Base-by-base conservation (phyloP, 768 basidiomycete genomes). In the Auricularia sp. region DNA sequence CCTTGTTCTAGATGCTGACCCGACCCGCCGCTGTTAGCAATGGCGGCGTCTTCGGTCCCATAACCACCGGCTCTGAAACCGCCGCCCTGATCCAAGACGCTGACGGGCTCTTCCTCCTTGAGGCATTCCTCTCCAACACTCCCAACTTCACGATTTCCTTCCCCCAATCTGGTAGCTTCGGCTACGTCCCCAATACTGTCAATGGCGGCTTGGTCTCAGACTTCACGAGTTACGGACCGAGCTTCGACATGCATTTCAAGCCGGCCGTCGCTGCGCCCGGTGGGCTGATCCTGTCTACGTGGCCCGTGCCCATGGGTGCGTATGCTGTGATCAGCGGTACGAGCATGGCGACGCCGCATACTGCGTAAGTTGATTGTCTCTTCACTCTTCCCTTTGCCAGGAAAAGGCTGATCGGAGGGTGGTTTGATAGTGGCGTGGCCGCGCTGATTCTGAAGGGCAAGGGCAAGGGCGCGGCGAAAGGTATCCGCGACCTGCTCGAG, bases 161-260 rank as follows among this genome's bases (percentile, higher is more conserved):
- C 54, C 63, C 63, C 3, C 53, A 59, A 18, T 5, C 21, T 6
- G 63, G 54, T 34, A 23, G 33, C 16, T 21, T 35, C 14, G 67
- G 65, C 33, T 65, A 69, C 33, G 33, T 70, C n/a, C 64, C 23
- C 66, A 64, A 69, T 29, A 75, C 76, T 65, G 66, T 64, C 21
- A 68, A 36, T n/a, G 74, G 71, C 14, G 73, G 73, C 16, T 67
- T 70, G 11, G 68, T 72, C 1, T 72, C 70, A 3, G 62, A 66
- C 58, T 72, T 70, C 63, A 71, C 71, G 34, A 64, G 69, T 11
- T 72, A 70, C 53, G 76, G 76, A 2, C 76, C 75, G 3, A 74
- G 76, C 47, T 51, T 51, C 16, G 47, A 51, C 18, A 51, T 51
- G 47, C 21, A 18, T 18, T 51, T 51, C 47, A 18, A 51, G 47